Conservation (phyloP, 192 early-diverging fungal species). For the Dissophora globulifera region DNA sequence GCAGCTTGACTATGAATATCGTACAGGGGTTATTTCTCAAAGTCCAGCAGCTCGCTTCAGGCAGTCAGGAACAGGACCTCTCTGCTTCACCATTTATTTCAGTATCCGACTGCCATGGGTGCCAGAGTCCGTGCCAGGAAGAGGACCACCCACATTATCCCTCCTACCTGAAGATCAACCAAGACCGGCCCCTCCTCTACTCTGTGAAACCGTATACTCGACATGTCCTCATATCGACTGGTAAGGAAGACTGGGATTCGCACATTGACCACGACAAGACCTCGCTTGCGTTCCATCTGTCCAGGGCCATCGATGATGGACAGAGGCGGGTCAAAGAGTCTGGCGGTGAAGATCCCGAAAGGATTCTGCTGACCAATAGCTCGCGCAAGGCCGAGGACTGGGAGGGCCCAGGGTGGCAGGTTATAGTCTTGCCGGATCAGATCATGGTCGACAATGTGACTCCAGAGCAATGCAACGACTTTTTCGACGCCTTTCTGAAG, state of each 20-base stretch:
- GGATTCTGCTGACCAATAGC: conserved; percentile 29
- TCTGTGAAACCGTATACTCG: conserved; percentile 65
- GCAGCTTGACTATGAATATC: conserved; percentile 19
- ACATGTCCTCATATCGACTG: conserved; percentile 68
- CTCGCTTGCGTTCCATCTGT: conserved; percentile 55
- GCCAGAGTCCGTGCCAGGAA: conserved; percentile 29
- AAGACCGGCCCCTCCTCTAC: conserved; percentile 45
- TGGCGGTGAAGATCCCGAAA: background rate
- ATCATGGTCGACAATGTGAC: conserved; percentile 44
- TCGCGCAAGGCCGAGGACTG: conserved; percentile 36
- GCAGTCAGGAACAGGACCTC: conserved; percentile 19
- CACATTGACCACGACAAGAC: conserved; percentile 62
- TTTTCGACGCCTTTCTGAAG: conserved; percentile 41
- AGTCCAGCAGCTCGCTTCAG: conserved; percentile 16
- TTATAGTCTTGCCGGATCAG: conserved; percentile 35
- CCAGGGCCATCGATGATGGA: conserved; percentile 35
- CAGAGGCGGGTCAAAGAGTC: conserved; percentile 4
- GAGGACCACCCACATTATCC: conserved; percentile 58
- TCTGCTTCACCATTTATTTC: conserved; percentile 22
- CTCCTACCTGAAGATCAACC: conserved; percentile 63
- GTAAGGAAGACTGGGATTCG: conserved; percentile 59
- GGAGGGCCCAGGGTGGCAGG: conserved; percentile 47
- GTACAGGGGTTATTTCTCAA: conserved; percentile 26
- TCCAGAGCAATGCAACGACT: conserved; percentile 35
- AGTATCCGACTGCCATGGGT: conserved; percentile 27